phyloP scores from a whole-genome alignment of 2,329 filamentous ascomycete species.

The Blastomyces percursus region DNA sequence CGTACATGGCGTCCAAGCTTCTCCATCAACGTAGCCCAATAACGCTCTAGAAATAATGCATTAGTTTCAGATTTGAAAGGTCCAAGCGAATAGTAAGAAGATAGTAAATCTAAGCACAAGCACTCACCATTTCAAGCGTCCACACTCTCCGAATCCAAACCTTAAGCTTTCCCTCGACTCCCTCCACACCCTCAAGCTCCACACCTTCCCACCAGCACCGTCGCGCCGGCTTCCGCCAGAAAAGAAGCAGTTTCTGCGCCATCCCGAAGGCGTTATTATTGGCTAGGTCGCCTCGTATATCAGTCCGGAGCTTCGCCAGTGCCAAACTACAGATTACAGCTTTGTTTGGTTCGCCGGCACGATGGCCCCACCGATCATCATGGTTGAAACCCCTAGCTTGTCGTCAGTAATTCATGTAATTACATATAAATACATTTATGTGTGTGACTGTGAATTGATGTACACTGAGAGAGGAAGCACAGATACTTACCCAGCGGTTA shows the following conservation, averaged over 20 bases:
- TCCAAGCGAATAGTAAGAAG: neutral
- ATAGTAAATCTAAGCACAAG: neutral
- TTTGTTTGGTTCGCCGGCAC: conserved; percentile 95
- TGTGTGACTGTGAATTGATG: neutral
- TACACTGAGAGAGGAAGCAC: neutral
- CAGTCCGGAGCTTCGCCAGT: conserved; percentile 80
- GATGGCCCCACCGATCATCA: conserved; percentile 89
- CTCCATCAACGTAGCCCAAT: conserved; percentile 57
- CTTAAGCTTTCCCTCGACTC: conserved; percentile 83
- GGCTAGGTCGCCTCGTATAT: conserved; percentile 66
- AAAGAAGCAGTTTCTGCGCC: conserved; percentile 94
- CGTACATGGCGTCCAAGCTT: neutral
- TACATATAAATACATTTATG: too few relatives aligned
- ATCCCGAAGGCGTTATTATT: conserved; percentile 78
- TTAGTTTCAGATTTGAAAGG: conserved; percentile 13
- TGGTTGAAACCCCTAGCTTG: conserved; percentile 77
- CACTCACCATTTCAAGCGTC: conserved; percentile 86
- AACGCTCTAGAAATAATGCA: conserved; percentile 49
- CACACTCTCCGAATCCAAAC: conserved; percentile 97
- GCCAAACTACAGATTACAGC: conserved; percentile 96
- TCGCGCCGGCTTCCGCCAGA: conserved; percentile 94
- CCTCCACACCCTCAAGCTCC: conserved; percentile 78
- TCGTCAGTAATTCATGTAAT: neutral
- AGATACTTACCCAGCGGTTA: conserved; percentile 77
- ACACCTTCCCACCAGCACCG: conserved; percentile 99